Evolutionary conservation across 2,329 filamentous ascomycete genomes (phyloP), one percentile per base, ranked within the genome.

Genomic region (Neurospora sp.): DNA sequence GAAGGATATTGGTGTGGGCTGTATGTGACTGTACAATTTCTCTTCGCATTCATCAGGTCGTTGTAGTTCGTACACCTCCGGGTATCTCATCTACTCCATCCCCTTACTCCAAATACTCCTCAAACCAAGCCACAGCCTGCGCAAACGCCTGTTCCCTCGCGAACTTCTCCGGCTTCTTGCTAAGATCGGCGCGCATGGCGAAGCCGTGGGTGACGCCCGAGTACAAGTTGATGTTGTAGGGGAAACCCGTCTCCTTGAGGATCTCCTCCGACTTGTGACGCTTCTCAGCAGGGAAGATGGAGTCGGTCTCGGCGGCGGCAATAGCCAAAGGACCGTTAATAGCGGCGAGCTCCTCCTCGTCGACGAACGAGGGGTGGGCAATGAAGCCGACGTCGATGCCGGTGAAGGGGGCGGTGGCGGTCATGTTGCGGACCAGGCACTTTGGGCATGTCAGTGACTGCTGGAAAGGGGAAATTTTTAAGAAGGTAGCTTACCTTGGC

Each of bases 91-190:
- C 40, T 42, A n/a, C 17, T 42, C 17, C 40, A 42, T 42, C 17
- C 40, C 40, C 17, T 23, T 58, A 62, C 28, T 62, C 52, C 52
- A 91, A 78, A 78, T 86, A 83, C 79, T 89, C 83, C 74, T 91
- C 85, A 74, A 96, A 93, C 93, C 93, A 96, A 68, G 83, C 78
- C 68, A 93, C 84, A 42, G 92, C 92, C 83, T 96, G 93, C 73
- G 84, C 76, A 78, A 96, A 96, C 5, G 93, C 92, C 80, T 91
- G 88, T 81, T 96, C 91, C 85, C 93, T 94, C 43, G 91, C 90
- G 75, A 86, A 95, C 78, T 86, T 88, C 76, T 86, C 79, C 66
- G 82, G 73, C 78, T 84, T 85, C 73, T 89, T 84, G 72, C 76
- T 84, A 39, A 85, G 71, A 77, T 96, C 91, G 38, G 84, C 84